phyloP scores from a whole-genome alignment of 495 filamentous ascomycete genomes.

The Cercophora sp. region DNA sequence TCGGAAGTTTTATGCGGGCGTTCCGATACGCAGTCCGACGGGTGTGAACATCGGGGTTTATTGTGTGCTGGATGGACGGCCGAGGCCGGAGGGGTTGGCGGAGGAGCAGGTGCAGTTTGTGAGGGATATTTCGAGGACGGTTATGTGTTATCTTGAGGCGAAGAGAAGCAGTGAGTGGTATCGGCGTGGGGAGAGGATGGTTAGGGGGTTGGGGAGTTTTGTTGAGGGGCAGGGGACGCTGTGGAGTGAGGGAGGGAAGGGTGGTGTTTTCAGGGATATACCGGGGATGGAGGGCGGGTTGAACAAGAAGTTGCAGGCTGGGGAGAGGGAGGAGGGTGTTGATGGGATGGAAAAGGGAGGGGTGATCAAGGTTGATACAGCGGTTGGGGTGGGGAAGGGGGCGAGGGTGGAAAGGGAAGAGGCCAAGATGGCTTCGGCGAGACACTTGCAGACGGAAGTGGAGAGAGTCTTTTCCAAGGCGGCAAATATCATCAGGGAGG shows the following conservation, averaged over 20 bases:
- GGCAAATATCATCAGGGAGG: conserved; percentile 47
- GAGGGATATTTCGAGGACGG: conserved; percentile 47
- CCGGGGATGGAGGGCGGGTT: conserved; percentile 12
- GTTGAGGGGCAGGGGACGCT: conserved; percentile 48
- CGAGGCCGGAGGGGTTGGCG: conserved; percentile 39
- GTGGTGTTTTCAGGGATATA: conserved; percentile 1
- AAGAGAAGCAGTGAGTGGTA: conserved; percentile 55
- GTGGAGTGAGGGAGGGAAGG: neutral
- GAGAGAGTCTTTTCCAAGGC: conserved; percentile 26
- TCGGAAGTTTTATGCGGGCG: conserved; percentile 60
- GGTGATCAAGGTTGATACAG: too few relatives aligned
- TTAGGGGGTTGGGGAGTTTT: conserved; percentile 59
- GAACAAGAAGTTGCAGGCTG: conserved; percentile 12
- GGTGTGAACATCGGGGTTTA: conserved; percentile 70
- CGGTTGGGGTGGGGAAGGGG: too few relatives aligned
- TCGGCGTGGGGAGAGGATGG: conserved; percentile 54
- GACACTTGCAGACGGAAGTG: too few relatives aligned
- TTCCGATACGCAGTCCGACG: conserved; percentile 61
- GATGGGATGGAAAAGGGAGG: too few relatives aligned
- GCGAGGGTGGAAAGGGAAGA: too few relatives aligned
- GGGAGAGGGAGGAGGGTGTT: too few relatives aligned
- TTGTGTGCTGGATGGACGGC: conserved; percentile 59
- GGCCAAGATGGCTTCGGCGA: too few relatives aligned
- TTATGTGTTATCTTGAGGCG: conserved; percentile 63
- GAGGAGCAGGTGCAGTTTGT: conserved; percentile 39